Base-by-base conservation (phyloP, 768 basidiomycete species). In the Amanita jacksonii region DNA sequence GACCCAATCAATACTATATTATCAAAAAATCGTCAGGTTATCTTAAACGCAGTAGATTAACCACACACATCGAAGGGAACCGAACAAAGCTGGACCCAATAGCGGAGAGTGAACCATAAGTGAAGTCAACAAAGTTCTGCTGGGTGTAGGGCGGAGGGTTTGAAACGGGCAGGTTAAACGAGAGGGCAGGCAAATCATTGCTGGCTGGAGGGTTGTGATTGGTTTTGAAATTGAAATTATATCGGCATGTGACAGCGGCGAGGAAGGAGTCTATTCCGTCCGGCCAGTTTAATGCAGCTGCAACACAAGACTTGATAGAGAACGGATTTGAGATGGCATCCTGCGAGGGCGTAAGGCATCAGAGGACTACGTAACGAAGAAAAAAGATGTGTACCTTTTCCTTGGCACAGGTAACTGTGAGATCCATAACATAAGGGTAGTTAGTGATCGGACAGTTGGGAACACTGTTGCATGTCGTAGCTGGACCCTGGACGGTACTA, bases 231-330 rank as follows among this genome's bases (percentile, higher is more conserved):
- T 38, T 37, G 8, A 50, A 27, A 27, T 50, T 50, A n/a, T 47
- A 37, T 25, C 46, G 20, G 13, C 49, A 50, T 6, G 49, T 50
- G 8, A 50, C 35, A 1, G 49, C 49, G 39, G 35, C 25, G 4
- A 50, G 30, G 49, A 50, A 50, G 5, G 49, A 50, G 13, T 50
- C 30, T 9, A 47, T 41, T 12, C 46, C 45, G 12, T 47, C 49
- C 32, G 39, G 15, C 49, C 49, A 50, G 30, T 46, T 43, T 10
- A 47, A 18, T n/a, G 36, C 46, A 10, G 38, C 49, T n/a, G 49
- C 49, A n/a, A 43, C 41, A 37, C 49, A 50, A 19, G 36, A 28
- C 3, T 24, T 19, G 18, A 47, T 12, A 15, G 49, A 47, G 46
- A 50, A 50, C 9, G 46, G 49, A 32, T 50, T 47, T 20, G 36